Evolutionary conservation across 1,284 basidiomycete genomes (phyloP), one percentile per base, ranked within the genome.

Genomic region (Thelephora terrestris): DNA sequence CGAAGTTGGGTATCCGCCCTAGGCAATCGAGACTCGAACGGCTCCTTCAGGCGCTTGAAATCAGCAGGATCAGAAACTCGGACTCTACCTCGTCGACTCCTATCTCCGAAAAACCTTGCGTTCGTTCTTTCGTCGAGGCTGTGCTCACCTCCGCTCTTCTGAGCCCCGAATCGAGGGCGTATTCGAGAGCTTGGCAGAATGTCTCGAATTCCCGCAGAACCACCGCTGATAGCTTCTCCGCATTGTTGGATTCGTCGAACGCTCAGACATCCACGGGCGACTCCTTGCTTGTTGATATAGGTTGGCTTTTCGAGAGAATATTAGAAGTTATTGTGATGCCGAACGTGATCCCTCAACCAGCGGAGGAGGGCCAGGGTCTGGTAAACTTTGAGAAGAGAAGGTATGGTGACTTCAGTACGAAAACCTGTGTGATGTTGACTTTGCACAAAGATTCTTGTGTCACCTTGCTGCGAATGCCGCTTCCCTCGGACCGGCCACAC

Each of bases 341-440:
- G 3, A 85, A 90, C 58, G 70, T 79, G n/a, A 62, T 85, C n/a
- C 74, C 79, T 45, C 69, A 76, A 14, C 59, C 68, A 4, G 61
- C 67, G 16, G 70, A 72, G 35, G 76, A 78, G 52, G 68, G 70
- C 20, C 70, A 74, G 34, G 74, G 67, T 35, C 72, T 89, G 35
- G 74, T 91, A 46, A 89, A 88, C 58, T 78, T 89, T 54, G 83
- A 88, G 54, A 90, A 90, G 60, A 75, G 87, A 53, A 76, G 87
- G 85, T 86, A 54, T 52, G 69, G 56, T 20, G 21, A 40, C 21
- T 18, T 37, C n/a, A 18, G 20, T 17, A 34, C 25, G 27, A 39
- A 4, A 43, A 10, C n/a, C 35, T n/a, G 37, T 40, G 48, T 55
- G 37, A 54, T 47, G 23, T 43, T 32, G 34, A 40, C 40, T 47